phyloP scores from a whole-genome alignment of 495 filamentous ascomycete species.

The Zalerion maritima region DNA sequence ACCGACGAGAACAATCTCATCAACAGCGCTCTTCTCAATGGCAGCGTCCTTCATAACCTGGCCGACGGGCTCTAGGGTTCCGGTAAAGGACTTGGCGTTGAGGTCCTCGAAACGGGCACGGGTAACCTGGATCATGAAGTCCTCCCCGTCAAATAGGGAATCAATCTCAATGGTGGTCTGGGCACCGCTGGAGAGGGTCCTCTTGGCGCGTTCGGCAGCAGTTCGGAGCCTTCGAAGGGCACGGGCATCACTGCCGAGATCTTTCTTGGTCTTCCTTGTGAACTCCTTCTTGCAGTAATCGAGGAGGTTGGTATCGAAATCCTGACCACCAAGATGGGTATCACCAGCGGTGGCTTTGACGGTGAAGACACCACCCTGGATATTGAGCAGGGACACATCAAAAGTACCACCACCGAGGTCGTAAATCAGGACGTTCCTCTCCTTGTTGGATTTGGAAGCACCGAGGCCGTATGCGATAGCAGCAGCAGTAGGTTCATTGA shows the following conservation, averaged over 20 bases:
- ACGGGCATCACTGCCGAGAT: conserved; percentile 80
- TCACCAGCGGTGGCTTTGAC: conserved; percentile 98
- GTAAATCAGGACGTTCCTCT: conserved; percentile 98
- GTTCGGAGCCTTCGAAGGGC: conserved; percentile 95
- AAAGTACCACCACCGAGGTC: conserved; percentile 99
- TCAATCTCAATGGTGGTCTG: conserved; percentile 99
- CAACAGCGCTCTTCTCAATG: conserved; percentile 85
- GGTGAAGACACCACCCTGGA: conserved; percentile 99
- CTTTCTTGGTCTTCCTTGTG: conserved; percentile 74
- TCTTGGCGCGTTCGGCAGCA: conserved; percentile 98
- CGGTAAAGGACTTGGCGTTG: conserved; percentile 91
- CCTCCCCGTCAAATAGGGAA: conserved; percentile 92
- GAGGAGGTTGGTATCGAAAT: conserved; percentile 95
- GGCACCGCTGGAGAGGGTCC: conserved; percentile 89
- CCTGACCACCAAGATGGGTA: conserved; percentile 96
- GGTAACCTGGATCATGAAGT: conserved; percentile 98
- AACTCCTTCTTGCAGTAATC: conserved; percentile 95
- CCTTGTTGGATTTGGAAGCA: conserved; percentile 80
- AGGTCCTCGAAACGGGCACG: conserved; percentile 99
- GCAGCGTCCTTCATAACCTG: conserved; percentile 95
- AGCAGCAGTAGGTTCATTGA: conserved; percentile 97
- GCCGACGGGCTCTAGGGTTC: conserved; percentile 94
- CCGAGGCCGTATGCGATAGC: conserved; percentile 97
- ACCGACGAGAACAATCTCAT: conserved; percentile 97
- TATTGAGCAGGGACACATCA: conserved; percentile 97